A percentile compares a stretch with the other conserved stretches of the same genome.
phyloP scores from a whole-genome alignment of 768 basidiomycete genomes.

The Cubamyces lactineus region DNA sequence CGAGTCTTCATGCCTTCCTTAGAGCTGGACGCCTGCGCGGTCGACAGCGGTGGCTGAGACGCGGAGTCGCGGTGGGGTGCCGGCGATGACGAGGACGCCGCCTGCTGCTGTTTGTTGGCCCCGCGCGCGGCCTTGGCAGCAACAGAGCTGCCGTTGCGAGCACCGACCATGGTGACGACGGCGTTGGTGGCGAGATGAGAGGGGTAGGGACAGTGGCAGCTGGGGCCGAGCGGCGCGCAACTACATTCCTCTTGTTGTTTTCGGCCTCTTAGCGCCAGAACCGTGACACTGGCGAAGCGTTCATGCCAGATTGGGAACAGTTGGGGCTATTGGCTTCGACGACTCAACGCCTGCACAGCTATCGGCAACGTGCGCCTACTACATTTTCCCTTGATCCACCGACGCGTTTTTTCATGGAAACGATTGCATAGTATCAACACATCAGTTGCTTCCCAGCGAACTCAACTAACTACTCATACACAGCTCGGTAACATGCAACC shows the following conservation, averaged over 20 bases:
- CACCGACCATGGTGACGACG: slow-evolving; percentile 14
- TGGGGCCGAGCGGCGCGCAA: slow-evolving; percentile 14
- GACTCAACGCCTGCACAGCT: slow-evolving; percentile 13
- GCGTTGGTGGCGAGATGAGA: neutral
- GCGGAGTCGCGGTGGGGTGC: slow-evolving; percentile 3
- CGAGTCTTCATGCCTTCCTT: slow-evolving; percentile 39
- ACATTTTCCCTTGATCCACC: too few relatives aligned
- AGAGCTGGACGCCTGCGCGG: slow-evolving; percentile 13
- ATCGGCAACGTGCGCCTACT: neutral
- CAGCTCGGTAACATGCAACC: too few relatives aligned
- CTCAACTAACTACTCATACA: too few relatives aligned
- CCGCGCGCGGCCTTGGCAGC: slow-evolving; percentile 7
- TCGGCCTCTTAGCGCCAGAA: slow-evolving; percentile 18
- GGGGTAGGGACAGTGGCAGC: neutral
- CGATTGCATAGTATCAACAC: too few relatives aligned
- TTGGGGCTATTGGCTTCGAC: slow-evolving; percentile 15
- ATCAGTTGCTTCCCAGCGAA: too few relatives aligned
- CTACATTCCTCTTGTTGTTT: slow-evolving; percentile 15
- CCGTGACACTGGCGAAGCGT: slow-evolving; percentile 15
- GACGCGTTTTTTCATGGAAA: too few relatives aligned
- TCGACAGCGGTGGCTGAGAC: slow-evolving; percentile 3
- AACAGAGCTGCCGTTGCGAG: slow-evolving; percentile 11
- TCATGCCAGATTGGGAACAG: slow-evolving; percentile 8
- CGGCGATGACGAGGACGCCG: slow-evolving; percentile 21
- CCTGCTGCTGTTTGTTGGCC: slow-evolving; percentile 10